phyloP scores from a whole-genome alignment of 2,329 filamentous ascomycete species.

The Botrytis medusae region DNA sequence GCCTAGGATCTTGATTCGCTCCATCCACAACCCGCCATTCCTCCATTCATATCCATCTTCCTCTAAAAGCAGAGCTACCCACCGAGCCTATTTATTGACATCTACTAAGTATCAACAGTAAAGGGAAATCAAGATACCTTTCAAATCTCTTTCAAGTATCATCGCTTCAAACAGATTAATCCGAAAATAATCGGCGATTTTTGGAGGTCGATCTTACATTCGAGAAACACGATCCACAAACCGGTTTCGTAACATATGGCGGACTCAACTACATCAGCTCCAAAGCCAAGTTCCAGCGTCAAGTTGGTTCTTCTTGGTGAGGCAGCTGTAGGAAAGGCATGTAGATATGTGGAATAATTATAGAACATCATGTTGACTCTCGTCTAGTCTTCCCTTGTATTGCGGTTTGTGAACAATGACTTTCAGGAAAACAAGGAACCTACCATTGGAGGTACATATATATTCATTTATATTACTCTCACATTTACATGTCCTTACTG shows the following conservation, averaged over 20 bases:
- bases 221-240: conserved; percentile 5
- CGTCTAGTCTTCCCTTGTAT: conserved; percentile 83
- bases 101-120: conserved; percentile 13
- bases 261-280: conserved; percentile 70
- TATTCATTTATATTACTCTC: not conserved
- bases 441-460: conserved; percentile 82
- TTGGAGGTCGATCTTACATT: conserved; percentile 3
- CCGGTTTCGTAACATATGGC: conserved; percentile 54
- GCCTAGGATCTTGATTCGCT: conserved; percentile 8
- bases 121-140: not conserved
- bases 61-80: conserved; percentile 20
- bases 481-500: not conserved
- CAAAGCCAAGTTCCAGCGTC: conserved; percentile 98
- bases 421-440: conserved; percentile 99
- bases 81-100: conserved; percentile 7
- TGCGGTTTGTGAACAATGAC: conserved; percentile 99
- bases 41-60: conserved; percentile 18
- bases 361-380: conserved; percentile 24
- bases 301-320: conserved; percentile 98
- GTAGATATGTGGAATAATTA: not conserved
- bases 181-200: not conserved
- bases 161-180: not conserved
- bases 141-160: not conserved
- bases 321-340: conserved; percentile 96
- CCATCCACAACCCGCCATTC: conserved; percentile 6